Percentiles rank a stretch among this genome's conserved stretches.
Evolutionary conservation across 139 green algal genomes (phyloP).

Genomic region (Diplosphaera chodatii): DNA sequence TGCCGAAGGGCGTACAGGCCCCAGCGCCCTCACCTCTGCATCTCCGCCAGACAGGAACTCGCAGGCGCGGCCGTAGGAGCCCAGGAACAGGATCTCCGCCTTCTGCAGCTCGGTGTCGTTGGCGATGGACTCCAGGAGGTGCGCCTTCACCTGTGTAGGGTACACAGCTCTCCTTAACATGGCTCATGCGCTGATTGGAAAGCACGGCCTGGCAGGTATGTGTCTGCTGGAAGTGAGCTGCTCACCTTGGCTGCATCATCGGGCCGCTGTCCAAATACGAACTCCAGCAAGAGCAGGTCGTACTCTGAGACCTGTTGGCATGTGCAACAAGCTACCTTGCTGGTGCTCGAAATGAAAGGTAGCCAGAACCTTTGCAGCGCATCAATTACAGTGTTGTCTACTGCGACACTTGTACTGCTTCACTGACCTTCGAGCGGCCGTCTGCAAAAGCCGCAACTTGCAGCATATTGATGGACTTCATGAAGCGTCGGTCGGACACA

Average conservation of each 20-base stretch:
- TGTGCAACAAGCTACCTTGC: no score
- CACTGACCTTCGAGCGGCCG: constrained; percentile 44
- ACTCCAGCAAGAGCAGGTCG: constrained; percentile 68
- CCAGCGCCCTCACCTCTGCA: constrained; percentile 20
- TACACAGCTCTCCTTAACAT: no score
- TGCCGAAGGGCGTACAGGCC: no score
- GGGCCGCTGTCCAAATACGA: constrained; percentile 60
- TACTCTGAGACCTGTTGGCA: no score
- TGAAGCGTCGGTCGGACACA: constrained; percentile 81
- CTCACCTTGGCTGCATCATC: constrained; percentile 59
- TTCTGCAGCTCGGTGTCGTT: constrained; percentile 79
- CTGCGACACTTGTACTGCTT: no score
- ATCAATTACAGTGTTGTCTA: no score
- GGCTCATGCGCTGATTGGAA: no score
- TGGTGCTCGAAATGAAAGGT: no score
- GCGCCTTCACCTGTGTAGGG: no score
- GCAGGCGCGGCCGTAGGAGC: constrained; percentile 75
- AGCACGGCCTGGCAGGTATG: no score
- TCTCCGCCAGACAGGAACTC: constrained; percentile 47
- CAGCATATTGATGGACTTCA: constrained; percentile 81
- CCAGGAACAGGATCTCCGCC: constrained; percentile 76
- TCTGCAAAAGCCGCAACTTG: constrained; percentile 73
- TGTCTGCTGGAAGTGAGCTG: no score
- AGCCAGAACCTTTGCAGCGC: no score
- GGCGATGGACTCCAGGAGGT: constrained; percentile 74